Evolutionary conservation across 2,329 filamentous ascomycete genomes (phyloP), one percentile per base, ranked within the genome.

Genomic region (Emmonsiellopsis sp.): DNA sequence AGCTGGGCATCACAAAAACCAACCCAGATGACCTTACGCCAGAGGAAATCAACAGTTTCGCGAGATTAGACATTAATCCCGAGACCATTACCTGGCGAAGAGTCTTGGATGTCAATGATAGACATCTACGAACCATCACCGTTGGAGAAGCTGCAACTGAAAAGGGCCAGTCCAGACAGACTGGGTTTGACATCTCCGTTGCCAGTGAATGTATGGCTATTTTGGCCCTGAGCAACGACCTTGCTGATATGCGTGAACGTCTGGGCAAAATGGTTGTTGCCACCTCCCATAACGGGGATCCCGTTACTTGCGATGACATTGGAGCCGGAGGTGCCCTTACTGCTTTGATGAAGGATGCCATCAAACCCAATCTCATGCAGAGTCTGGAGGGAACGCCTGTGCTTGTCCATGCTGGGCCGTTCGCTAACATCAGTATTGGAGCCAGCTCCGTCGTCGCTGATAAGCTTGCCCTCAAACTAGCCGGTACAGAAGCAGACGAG

Each of bases 341-440:
- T 43, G 92, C 91, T 32, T 78, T 98, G 64, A 96, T 98, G 88
- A 93, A 87, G 75, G 93, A 98, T 72, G 91, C 93, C 54, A 95
- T 97, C 75, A 98, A 98, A 79, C 93, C 93, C 55, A 98, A 96
- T 74, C 77, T 98, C 59, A 97, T 98, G 93, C 93, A 98, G 73
- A 95, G 89, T 32, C 78, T 98, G 51, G 93, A 98, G 70, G 93
- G 93, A 31, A 98, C 93, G 7, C 93, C 93, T 0, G 93, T 97
- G 2, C 94, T 98, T 66, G 93, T 98, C 11, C 93, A 98, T 66
- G 93, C 93, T 20, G 93, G 93, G 4, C 93, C 93, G 13, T 98
- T 98, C 65, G 93, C 93, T 67, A 98, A 98, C 72, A 98, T 98
- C 70, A 92, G 86, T 71, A 97, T 98, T 59, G 93, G 93, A 49